phyloP scores from a whole-genome alignment of 805 yeast species.

The Cyberlindnera euphorbiae region DNA sequence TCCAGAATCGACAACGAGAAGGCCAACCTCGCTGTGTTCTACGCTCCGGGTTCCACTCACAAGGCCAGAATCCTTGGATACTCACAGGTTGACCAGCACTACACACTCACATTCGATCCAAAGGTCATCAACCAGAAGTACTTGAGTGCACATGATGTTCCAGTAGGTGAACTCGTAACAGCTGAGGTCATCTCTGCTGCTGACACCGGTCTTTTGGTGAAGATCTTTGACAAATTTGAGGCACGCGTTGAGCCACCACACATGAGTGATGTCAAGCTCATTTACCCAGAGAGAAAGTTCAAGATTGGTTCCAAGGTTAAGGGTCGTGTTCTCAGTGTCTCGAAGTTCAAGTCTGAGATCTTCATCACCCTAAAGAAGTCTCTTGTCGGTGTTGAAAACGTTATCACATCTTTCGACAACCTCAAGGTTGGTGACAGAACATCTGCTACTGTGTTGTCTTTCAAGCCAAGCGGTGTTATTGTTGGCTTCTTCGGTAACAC shows the following conservation, averaged over 20 bases:
- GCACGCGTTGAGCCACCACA: slow-evolving; percentile 74
- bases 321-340: slow-evolving; percentile 60
- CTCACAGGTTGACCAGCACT: slow-evolving; percentile 60
- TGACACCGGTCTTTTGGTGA: slow-evolving; percentile 64
- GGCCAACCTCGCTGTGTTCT: slow-evolving; percentile 39
- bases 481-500: slow-evolving; percentile 78
- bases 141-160: slow-evolving; percentile 66
- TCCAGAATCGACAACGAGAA: slow-evolving; percentile 56
- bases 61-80: slow-evolving; percentile 74
- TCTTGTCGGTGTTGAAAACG: slow-evolving; percentile 49
- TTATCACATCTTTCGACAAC: slow-evolving; percentile 42
- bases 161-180: slow-evolving; percentile 61
- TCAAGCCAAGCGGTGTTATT: slow-evolving; percentile 74
- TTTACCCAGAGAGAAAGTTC: slow-evolving; percentile 89
- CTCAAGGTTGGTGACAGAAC: slow-evolving; percentile 53
- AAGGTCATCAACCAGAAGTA: slow-evolving; percentile 58
- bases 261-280: slow-evolving; percentile 77
- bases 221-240: slow-evolving; percentile 58
- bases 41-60: slow-evolving; percentile 60
- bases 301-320: slow-evolving; percentile 78
- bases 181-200: slow-evolving; percentile 51
- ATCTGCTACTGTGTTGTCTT: slow-evolving; percentile 67
- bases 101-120: slow-evolving; percentile 66
- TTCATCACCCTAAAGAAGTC: slow-evolving; percentile 78
- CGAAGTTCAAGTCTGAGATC: slow-evolving; percentile 42